Base-by-base conservation (phyloP, 768 basidiomycete genomes). In the Lanmaoa pseudosensibilis region DNA sequence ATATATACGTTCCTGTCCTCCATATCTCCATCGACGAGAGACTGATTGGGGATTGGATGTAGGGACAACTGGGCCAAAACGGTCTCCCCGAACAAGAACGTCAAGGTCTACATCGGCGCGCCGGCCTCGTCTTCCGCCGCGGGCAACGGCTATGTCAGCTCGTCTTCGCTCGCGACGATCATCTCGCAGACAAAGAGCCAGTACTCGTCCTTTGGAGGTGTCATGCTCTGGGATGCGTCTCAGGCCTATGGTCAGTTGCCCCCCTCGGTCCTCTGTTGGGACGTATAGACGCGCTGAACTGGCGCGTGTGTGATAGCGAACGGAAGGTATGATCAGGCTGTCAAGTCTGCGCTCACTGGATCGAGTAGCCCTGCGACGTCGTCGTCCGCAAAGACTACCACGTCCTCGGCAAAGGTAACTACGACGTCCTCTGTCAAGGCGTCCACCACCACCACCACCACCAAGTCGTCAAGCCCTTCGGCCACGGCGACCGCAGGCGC, bases 81-180 rank as follows among this genome's bases (percentile, higher is more conserved):
- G 0, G 58, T 67, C 34, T 79, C 80, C 1, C 69, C 76, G 5
- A 81, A 80, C 72, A 65, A 65, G 59, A 65, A 78, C 63, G 73
- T 80, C 53, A 81, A 81, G 62, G 68, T 81, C 8, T 81, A 75
- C 65, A 75, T 81, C 44, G 80, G 80, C 44, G 80, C 74, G 21
- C 79, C 80, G 0, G 80, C 73, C 0, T 72, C 79, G 1, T 46
- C 70, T 1, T 45, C 65, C 1, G 77, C 80, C 1, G 80, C 80
- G 5, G 66, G 71, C 30, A 72, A 64, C 3, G 80, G 80, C 13
- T 81, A 76, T 52, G 75, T 79, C 37, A 59, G 62, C 50, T 61
- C 73, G 4, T 66, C 65, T 30, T 67, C 67, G 12, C 62, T 80
- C 19, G 66, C 65, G 19, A 59, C 47, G 32, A 72, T 77, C 50